Evolutionary conservation across 805 yeast species (phyloP).

Genomic region (Kockiozyma suomiensis): DNA sequence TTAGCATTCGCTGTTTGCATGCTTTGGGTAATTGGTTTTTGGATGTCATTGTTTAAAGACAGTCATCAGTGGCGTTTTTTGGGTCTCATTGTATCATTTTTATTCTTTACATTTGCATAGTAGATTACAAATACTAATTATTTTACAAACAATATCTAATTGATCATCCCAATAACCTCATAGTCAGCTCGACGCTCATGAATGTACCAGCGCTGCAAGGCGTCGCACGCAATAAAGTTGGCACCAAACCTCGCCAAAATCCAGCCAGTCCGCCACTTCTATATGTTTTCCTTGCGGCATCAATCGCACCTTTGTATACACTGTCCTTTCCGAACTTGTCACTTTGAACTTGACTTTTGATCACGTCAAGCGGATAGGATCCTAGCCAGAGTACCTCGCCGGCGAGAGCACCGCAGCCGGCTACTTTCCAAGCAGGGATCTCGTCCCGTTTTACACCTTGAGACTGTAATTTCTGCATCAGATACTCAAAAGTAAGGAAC

Average conservation of each 20-base stretch:
- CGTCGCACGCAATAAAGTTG: conserved; percentile 92
- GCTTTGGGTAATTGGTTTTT: conserved; percentile 1
- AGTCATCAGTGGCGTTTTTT: conserved; percentile 10
- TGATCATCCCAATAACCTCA: conserved; percentile 57
- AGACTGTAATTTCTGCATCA: conserved; percentile 44
- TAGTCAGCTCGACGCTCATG: conserved; percentile 86
- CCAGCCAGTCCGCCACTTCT: conserved; percentile 69
- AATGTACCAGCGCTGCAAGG: conserved; percentile 98
- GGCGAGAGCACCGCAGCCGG: conserved; percentile 84
- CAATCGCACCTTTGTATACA: conserved; percentile 57
- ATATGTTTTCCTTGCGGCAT: conserved; percentile 59
- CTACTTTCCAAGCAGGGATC: conserved; percentile 84
- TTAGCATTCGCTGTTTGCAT: background rate
- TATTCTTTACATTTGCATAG: conserved; percentile 1
- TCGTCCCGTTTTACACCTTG: conserved; percentile 57
- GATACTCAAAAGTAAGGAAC: conserved; percentile 65
- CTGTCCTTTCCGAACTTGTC: conserved; percentile 67
- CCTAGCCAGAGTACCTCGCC: conserved; percentile 57
- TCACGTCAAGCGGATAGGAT: conserved; percentile 74
- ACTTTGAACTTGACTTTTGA: conserved; percentile 85
- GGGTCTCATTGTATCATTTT: background rate
- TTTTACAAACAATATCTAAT: too few species aligned
- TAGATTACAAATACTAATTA: background rate
- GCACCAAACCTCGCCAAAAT: conserved; percentile 85
- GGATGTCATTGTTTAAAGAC: conserved; percentile 2